Evolutionary conservation across 2,329 filamentous ascomycete genomes (phyloP).

Genomic region (Didymella exigua): DNA sequence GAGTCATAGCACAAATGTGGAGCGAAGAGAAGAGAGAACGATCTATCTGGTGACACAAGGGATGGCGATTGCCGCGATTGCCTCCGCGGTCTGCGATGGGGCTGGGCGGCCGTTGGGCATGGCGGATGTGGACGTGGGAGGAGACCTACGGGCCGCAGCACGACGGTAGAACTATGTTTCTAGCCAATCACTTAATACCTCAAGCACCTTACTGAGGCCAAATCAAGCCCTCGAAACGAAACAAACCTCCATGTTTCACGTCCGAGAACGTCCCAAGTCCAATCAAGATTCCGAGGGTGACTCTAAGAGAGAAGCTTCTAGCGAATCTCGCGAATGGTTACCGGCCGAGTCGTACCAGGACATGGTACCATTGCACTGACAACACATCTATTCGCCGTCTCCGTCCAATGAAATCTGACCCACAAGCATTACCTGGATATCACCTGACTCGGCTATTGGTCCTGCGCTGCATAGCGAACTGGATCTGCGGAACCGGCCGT

Average conservation of each 20-base stretch:
- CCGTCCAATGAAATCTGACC: constrained; percentile 11
- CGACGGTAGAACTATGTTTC: constrained; percentile 17
- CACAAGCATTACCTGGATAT: constrained; percentile 8
- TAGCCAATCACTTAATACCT: constrained; percentile 24
- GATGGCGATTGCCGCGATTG: background rate
- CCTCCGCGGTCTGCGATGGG: background rate
- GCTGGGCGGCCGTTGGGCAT: constrained; percentile 11
- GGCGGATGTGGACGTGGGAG: constrained; percentile 17
- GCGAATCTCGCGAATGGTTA: background rate
- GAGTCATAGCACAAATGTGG: constrained; percentile 13
- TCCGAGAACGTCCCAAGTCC: background rate
- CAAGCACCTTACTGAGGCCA: constrained; percentile 23
- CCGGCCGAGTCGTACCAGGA: constrained; percentile 13
- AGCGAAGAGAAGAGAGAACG: background rate
- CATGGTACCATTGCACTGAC: constrained; percentile 11
- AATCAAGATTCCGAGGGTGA: background rate
- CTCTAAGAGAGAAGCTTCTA: constrained; percentile 9
- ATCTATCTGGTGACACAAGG: background rate
- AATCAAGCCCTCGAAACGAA: constrained; percentile 21
- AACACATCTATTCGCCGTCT: constrained; percentile 18
- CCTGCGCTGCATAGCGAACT: constrained; percentile 13
- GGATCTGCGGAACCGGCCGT: constrained; percentile 12
- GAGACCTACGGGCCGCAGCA: constrained; percentile 16
- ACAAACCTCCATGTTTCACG: constrained; percentile 19
- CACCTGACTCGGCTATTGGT: constrained; percentile 14